Evolutionary conservation across 371 early-diverging fungal genomes (phyloP), one percentile per base, ranked within the genome.

Genomic region (Fennellomyces sp.): DNA sequence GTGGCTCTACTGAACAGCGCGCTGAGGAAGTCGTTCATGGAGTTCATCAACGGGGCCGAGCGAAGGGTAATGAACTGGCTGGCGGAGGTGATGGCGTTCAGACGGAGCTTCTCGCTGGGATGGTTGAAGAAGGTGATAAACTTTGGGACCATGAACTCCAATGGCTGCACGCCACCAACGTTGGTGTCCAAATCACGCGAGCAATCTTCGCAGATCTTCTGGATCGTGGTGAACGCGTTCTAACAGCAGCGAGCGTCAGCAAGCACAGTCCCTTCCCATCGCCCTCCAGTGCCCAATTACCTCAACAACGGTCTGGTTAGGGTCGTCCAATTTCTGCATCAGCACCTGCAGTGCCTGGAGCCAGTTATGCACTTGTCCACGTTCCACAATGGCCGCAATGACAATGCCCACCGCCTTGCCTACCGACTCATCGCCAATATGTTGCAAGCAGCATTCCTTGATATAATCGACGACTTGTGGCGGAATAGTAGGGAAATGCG

Each of bases 141-240:
- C 70, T 89, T 89, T 53, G 92, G 94, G 52, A 97, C 86, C 89
- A 96, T 90, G 59, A 81, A 83, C 54, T 88, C 84, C 48, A 95
- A 82, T 17, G 94, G 91, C 30, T 84, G 82, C 12, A 86, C 84
- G 60, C 91, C 88, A 50, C 86, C 75, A 49, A 88, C 80, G 30
- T 83, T 83, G 56, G 80, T 73, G 56, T 93, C 91, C 25, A 98
- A 84, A 48, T 92, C 89, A 27, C 80, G 83, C 49, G 89, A 73
- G 48, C 87, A 90, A 69, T 97, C 98, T 69, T 97, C 97, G 76
- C 97, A 96, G 61, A 97, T 91, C 77, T 93, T 95, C 70, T 86
- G 82, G 58, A 97, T 72, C 8, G 95, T 93, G 48, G 87, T 86
- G 68, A 94, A 92, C 19, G 93, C 85, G 50, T 92, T 90, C 93